Evolutionary conservation across 805 yeast genomes (phyloP).

Genomic region (Lipomyces yamanashiensis): DNA sequence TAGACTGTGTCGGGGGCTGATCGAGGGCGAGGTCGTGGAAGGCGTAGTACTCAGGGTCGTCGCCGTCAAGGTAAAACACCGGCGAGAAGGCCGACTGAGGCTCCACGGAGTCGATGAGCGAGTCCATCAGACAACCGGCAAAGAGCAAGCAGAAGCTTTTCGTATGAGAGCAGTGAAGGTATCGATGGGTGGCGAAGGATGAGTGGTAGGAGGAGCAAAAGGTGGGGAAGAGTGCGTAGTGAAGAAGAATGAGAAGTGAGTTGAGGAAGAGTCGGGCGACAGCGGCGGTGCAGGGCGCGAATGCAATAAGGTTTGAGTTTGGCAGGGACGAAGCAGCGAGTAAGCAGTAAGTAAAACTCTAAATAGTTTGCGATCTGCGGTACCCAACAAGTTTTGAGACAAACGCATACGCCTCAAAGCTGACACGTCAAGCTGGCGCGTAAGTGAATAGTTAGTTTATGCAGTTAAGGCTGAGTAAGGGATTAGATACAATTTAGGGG

Average conservation of each 20-base stretch:
- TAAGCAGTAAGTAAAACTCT: background rate
- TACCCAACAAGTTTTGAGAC: constrained; percentile 8
- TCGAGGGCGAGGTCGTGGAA: constrained; percentile 30
- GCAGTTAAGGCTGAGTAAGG: background rate
- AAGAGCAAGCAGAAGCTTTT: background rate
- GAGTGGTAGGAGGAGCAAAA: background rate
- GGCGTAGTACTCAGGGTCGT: constrained; percentile 27
- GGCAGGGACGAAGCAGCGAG: background rate
- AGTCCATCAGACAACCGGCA: constrained; percentile 12
- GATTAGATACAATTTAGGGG: background rate
- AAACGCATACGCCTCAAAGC: background rate
- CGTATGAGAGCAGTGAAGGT: background rate
- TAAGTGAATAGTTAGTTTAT: background rate
- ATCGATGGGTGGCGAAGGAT: background rate
- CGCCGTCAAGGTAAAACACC: constrained; percentile 23
- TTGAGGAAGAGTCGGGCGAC: background rate
- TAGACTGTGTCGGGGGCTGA: constrained; percentile 3
- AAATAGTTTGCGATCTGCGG: constrained; percentile 1
- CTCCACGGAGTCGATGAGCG: constrained; percentile 21
- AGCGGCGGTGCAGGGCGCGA: constrained; percentile 1
- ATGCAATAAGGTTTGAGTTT: background rate
- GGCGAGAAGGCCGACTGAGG: constrained; percentile 16
- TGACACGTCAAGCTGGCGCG: background rate
- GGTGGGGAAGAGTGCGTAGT: constrained; percentile 2
- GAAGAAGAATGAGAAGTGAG: background rate